Evolutionary conservation across 768 basidiomycete species (phyloP).

Genomic region (Aureoboletus auriporus): DNA sequence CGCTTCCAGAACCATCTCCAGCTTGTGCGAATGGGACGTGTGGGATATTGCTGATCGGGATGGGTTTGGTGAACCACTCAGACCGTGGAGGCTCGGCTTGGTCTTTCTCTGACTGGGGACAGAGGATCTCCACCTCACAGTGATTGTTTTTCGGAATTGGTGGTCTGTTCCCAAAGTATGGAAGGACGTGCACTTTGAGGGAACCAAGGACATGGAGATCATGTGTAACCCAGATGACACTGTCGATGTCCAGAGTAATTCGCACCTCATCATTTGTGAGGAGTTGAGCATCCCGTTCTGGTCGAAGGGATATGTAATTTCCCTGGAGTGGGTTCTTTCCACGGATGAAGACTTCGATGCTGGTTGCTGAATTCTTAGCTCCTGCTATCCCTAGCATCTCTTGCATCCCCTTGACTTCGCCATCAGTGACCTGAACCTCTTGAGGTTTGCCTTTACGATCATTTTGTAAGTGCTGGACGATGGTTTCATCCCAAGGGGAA

Average conservation of each 20-base stretch:
- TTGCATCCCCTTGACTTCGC: conserved; percentile 2
- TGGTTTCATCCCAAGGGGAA: not conserved
- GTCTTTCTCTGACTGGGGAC: not conserved
- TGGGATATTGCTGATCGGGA: conserved; percentile 1
- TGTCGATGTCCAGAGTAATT: conserved; percentile 5
- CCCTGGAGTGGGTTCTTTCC: not conserved
- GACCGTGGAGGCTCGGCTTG: not conserved
- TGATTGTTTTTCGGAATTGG: conserved; percentile 6
- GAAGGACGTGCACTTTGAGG: conserved; percentile 1
- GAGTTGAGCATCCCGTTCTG: not conserved
- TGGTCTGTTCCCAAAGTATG: conserved; percentile 1
- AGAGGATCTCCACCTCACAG: conserved; percentile 3
- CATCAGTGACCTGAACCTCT: not conserved
- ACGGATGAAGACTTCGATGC: not conserved
- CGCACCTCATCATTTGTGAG: not conserved
- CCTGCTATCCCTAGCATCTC: not conserved
- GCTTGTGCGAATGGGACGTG: conserved; percentile 1
- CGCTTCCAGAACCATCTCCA: not conserved
- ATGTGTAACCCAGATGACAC: conserved; percentile 4
- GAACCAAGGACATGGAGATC: not conserved
- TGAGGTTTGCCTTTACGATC: not conserved
- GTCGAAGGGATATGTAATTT: conserved; percentile 1
- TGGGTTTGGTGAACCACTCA: conserved; percentile 1
- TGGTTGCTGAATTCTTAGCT: not conserved
- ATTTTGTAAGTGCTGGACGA: not conserved